Conservation (phyloP, 306 rosid species). For the Gynostemma pentaphyllum region DNA sequence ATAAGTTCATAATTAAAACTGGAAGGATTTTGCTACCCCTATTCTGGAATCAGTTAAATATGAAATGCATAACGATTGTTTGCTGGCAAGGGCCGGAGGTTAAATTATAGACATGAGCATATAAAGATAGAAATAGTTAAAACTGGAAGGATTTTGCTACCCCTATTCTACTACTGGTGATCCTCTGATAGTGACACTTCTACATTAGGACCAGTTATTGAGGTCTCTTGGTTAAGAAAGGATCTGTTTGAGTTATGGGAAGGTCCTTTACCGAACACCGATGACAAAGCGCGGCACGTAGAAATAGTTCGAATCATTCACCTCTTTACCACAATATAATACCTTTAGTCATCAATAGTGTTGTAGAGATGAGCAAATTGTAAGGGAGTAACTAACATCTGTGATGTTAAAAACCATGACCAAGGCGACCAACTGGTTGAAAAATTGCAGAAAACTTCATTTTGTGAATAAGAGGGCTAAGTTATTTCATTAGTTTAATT, state of each 20-base stretch:
- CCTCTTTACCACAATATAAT: background rate
- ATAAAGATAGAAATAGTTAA: background rate
- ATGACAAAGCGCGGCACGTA: slow-evolving; percentile 55
- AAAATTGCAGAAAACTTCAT: too few species aligned
- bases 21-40: too few species aligned
- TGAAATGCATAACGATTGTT: background rate
- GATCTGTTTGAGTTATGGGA: slow-evolving; percentile 89
- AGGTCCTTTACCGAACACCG: slow-evolving; percentile 41
- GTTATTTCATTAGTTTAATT: too few species aligned
- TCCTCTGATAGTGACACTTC: background rate
- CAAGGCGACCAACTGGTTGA: too few species aligned
- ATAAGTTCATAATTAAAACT: too few species aligned
- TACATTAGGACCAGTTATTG: slow-evolving; percentile 76
- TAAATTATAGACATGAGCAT: background rate
- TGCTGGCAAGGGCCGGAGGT: background rate
- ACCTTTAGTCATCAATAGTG: slow-evolving; percentile 12
- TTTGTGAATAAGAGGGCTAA: too few species aligned
- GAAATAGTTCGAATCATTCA: slow-evolving; percentile 28
- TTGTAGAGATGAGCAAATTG: too few species aligned
- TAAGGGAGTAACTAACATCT: too few species aligned
- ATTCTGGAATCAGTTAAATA: background rate
- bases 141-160: too few species aligned
- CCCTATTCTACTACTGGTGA: background rate
- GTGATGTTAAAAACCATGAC: too few species aligned
- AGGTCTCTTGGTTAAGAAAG: slow-evolving; percentile 63